Conservation (phyloP, 2,329 filamentous ascomycete species). For the Verruconis gallopava region DNA sequence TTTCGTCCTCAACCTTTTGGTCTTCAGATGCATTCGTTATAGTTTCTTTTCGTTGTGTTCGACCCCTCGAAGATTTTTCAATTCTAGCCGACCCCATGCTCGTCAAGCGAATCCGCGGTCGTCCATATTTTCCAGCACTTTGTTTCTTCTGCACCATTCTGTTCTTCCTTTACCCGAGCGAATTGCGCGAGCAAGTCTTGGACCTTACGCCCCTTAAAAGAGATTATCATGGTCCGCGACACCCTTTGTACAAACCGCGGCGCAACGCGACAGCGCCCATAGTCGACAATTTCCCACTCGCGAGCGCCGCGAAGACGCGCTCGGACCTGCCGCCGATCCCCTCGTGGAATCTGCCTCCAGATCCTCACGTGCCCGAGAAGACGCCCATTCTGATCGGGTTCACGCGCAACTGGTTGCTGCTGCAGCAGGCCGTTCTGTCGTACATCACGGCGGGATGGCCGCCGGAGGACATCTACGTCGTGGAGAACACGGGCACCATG, state of each 20-base stretch:
- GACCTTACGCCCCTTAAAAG: not conserved
- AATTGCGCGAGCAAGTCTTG: not conserved
- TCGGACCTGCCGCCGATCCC: slow-evolving; percentile 6
- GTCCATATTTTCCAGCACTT: not conserved
- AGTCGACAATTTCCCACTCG: slow-evolving; percentile 9
- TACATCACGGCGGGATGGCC: slow-evolving; percentile 50
- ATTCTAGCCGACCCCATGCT: too few species aligned
- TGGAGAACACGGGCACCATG: slow-evolving; percentile 47
- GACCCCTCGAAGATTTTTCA: too few species aligned
- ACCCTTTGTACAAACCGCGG: slow-evolving; percentile 7
- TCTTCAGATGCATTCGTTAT: too few species aligned
- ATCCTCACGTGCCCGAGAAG: slow-evolving; percentile 7
- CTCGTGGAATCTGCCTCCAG: slow-evolving; percentile 3
- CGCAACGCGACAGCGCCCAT: slow-evolving; percentile 2
- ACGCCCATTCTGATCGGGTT: slow-evolving; percentile 46
- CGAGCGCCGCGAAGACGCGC: not conserved
- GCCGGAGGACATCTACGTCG: slow-evolving; percentile 40
- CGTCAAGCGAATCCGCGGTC: not conserved
- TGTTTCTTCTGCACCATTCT: not conserved
- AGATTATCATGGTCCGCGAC: not conserved
- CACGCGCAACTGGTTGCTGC: slow-evolving; percentile 41
- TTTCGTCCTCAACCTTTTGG: too few species aligned
- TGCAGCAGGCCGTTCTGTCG: slow-evolving; percentile 42
- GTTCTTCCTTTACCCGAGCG: not conserved
- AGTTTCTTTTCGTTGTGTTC: too few species aligned